A percentile compares a stretch with the other conserved stretches of the same genome.
These are phyloP conservation scores for Purpureocillium lavendulum DNA, from an alignment of 2,329 filamentous ascomycete genomes.

Conservation along the genomic window DNA sequence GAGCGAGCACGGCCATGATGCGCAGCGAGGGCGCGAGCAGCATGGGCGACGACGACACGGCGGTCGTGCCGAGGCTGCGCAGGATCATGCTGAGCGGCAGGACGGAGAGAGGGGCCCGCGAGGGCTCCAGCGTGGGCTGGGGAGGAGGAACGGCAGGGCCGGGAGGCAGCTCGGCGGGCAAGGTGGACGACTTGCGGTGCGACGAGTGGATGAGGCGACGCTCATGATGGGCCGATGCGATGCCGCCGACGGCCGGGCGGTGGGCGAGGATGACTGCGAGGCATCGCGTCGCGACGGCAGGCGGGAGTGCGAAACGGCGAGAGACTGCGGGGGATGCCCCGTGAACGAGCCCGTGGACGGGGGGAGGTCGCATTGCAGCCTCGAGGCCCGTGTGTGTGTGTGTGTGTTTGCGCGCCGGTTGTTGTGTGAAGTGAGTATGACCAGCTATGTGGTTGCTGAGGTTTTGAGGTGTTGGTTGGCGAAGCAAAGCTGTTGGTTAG, in stretches of 20 bases:
- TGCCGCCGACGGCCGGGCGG: neutral
- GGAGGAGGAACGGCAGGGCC: neutral
- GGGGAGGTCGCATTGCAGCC: constrained; percentile 14
- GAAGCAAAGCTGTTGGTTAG: neutral
- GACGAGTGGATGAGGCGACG: constrained; percentile 26
- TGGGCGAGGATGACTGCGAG: neutral
- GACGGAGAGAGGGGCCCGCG: constrained; percentile 48
- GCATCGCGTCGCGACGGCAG: constrained; percentile 7
- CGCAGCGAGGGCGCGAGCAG: constrained; percentile 63
- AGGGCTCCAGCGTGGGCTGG: constrained; percentile 13
- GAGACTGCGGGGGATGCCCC: constrained; percentile 6
- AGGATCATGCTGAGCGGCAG: constrained; percentile 59
- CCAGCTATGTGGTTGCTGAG: neutral
- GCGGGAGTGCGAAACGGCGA: too few relatives aligned
- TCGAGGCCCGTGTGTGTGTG: neutral
- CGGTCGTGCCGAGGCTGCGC: constrained; percentile 60
- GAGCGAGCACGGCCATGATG: constrained; percentile 60
- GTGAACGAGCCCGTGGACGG: constrained; percentile 12
- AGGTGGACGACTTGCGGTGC: constrained; percentile 24
- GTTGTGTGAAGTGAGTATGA: too few relatives aligned
- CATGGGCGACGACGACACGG: constrained; percentile 60
- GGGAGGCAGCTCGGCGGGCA: constrained; percentile 18
- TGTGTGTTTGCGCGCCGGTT: neutral
- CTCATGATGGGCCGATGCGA: neutral
- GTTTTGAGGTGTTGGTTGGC: neutral